Evolutionary conservation across 176 grass and related monocot genomes (phyloP), one percentile per base, ranked within the genome.

Genomic region (Bothriochloa decipiens): DNA sequence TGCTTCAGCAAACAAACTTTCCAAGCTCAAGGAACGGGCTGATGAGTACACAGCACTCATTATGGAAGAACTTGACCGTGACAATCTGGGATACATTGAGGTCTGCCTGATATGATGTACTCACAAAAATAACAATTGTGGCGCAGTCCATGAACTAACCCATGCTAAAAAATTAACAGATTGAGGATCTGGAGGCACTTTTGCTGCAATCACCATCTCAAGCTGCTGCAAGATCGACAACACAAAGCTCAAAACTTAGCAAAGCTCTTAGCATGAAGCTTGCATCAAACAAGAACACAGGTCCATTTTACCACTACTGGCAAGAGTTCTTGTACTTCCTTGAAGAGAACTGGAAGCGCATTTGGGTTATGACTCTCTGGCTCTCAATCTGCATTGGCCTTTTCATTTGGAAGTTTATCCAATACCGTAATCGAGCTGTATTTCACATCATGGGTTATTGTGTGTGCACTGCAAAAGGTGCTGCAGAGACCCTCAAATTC

Each of bases 1-100:
- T 81, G 94, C 94, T 33, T 97, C 94, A 61, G 94, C 94, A 79
- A 97, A 97, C 81, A 97, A 97, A 67, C 94, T 97, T 73, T 92
- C 85, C 64, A 97, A 97, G 79, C 87, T 97, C 16, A 91, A 94
- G 86, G 94, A 94, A 20, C 85, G 81, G 50, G 94, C 89, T 36
- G 94, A 97, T 68, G 94, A 97, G 84, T 97, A 97, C 80, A 83
- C 91, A 8, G 78, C 89, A 37, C 91, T 97, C 35, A 97, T 97
- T 29, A 97, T 97, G 94, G 94, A 97, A 91, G 94, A 97, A 80
- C 86, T 97, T 85, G 94, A 97, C 74, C 91, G 89, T 27, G 57
- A 81, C 9, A 90, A 86, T 70, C 69, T 94, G 18, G 94, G 94
- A 65, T 94, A 94, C 63, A 97, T 97, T 3, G 94, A 94, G 89